Evolutionary conservation across 495 filamentous ascomycete species (phyloP).

Genomic region (Annulohypoxylon moriforme): DNA sequence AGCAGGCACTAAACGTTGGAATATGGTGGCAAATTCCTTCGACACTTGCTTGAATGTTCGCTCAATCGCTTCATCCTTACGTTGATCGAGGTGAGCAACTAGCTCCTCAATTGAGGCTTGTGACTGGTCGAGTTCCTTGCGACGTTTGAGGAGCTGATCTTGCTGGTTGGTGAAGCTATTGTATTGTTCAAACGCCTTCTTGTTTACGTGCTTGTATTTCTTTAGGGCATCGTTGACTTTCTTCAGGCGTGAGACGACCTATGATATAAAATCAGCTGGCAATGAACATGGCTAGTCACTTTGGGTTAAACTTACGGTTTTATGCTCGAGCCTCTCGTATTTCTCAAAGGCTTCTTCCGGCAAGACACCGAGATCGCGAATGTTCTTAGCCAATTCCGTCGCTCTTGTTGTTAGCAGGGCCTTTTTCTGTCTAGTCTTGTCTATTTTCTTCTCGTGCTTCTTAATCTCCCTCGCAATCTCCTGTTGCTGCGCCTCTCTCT

Average conservation of each 20-base stretch:
- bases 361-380: conserved; percentile 90
- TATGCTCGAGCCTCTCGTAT: conserved; percentile 82
- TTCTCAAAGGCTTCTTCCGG: conserved; percentile 95
- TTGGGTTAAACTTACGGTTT: conserved; percentile 64
- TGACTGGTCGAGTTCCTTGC: conserved; percentile 83
- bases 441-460: conserved; percentile 88
- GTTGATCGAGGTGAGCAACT: conserved; percentile 89
- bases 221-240: conserved; percentile 95
- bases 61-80: conserved; percentile 96
- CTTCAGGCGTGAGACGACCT: conserved; percentile 86
- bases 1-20: conserved; percentile 93
- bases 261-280: conserved; percentile 27
- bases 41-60: conserved; percentile 98
- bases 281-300: not conserved
- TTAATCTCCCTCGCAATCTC: conserved; percentile 85
- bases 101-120: conserved; percentile 90
- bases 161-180: conserved; percentile 95
- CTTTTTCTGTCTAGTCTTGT: conserved; percentile 89
- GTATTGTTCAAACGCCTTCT: conserved; percentile 99
- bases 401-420: conserved; percentile 79
- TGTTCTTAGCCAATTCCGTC: conserved; percentile 83
- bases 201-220: conserved; percentile 98
- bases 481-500: conserved; percentile 75
- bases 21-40: conserved; percentile 88
- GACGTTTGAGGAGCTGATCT: conserved; percentile 80